phyloP scores from a whole-genome alignment of 495 filamentous ascomycete genomes.

The Niebla homalea region DNA sequence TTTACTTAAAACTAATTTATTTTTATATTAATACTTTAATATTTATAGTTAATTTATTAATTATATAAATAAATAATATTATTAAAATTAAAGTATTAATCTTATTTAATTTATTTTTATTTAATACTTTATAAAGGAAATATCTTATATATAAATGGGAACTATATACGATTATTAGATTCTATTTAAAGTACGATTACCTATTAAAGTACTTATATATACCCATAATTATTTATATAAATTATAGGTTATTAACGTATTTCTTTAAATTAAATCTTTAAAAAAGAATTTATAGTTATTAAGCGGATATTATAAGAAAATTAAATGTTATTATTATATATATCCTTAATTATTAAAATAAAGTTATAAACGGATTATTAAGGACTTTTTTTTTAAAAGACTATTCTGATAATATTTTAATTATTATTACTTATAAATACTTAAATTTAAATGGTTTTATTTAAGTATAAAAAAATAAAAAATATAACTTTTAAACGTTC shows the following conservation, averaged over 20 bases:
- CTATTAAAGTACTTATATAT: conserved; percentile 5
- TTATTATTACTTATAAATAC: too few species aligned
- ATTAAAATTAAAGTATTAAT: background rate
- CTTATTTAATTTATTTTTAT: background rate
- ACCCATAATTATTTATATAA: background rate
- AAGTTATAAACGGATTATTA: too few species aligned
- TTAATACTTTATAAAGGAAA: background rate
- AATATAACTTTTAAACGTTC: too few species aligned
- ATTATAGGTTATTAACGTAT: conserved; percentile 1
- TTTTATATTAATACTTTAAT: conserved; percentile 4
- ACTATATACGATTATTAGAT: conserved; percentile 1
- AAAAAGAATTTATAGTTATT: too few species aligned
- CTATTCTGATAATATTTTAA: too few species aligned
- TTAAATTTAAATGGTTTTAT: too few species aligned
- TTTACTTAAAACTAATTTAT: background rate
- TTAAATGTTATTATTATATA: too few species aligned
- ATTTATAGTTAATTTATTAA: background rate
- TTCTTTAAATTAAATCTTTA: background rate
- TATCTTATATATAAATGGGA: conserved; percentile 5
- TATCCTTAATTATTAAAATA: too few species aligned
- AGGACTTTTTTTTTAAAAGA: too few species aligned
- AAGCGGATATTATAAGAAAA: too few species aligned
- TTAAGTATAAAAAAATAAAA: too few species aligned
- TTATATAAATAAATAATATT: background rate
- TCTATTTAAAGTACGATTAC: conserved; percentile 7